Conservation (phyloP, 2,329 filamentous ascomycete genomes). For the Monilinia vaccinii-corymbosi region DNA sequence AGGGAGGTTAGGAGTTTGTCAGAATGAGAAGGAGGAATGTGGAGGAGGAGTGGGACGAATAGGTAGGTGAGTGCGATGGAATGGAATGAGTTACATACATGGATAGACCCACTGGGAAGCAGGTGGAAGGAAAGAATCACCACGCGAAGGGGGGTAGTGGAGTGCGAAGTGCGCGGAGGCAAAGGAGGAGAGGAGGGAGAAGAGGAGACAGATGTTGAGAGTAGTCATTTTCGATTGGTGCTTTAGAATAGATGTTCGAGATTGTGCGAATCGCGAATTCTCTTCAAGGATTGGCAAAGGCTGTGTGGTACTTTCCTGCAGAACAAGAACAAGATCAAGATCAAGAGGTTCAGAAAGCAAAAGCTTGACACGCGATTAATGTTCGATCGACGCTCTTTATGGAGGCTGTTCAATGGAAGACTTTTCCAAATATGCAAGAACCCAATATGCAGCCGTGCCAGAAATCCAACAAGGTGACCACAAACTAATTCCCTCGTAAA, state of each 20-base stretch:
- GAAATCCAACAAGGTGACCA: background rate
- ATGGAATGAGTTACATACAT: background rate
- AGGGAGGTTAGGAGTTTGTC: background rate
- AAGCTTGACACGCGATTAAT: background rate
- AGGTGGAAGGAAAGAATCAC: constrained; percentile 8
- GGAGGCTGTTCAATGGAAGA: background rate
- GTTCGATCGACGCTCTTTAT: background rate
- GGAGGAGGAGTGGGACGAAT: background rate
- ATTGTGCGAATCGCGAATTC: too few species aligned
- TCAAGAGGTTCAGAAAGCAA: background rate
- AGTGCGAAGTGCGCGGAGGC: constrained; percentile 12
- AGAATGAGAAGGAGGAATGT: background rate
- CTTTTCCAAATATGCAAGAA: background rate
- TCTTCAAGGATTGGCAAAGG: background rate
- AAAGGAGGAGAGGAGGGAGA: background rate
- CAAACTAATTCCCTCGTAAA: constrained; percentile 1
- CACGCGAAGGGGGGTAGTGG: constrained; percentile 6
- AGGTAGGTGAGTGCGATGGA: too few species aligned
- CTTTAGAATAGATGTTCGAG: too few species aligned
- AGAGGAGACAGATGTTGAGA: background rate
- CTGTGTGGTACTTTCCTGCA: too few species aligned
- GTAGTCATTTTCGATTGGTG: background rate
- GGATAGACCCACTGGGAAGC: constrained; percentile 12
- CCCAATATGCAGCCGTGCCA: background rate
- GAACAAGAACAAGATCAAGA: background rate